A percentile compares a stretch with the other conserved stretches of the same genome.
These are phyloP conservation scores for Backusella circina DNA, from an alignment of 192 early-diverging fungal genomes.

Conservation along the genomic window DNA sequence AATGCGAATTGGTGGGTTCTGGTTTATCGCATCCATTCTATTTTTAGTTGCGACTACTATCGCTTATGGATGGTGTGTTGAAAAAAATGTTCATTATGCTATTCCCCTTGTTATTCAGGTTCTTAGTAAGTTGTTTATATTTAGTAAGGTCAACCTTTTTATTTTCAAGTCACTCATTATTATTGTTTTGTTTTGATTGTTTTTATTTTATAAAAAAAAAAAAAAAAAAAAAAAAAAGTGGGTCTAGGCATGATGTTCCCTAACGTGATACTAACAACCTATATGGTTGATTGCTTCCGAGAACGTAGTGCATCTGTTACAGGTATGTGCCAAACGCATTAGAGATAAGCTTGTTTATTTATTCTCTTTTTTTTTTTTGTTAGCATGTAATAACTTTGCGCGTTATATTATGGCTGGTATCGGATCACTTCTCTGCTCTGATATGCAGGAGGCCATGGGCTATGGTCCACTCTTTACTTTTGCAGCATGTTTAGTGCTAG, in stretches of 20 bases:
- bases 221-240: conserved; percentile 20
- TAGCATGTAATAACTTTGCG: conserved; percentile 33
- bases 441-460: conserved; percentile 17
- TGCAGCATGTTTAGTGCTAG: not conserved
- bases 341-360: conserved; percentile 8
- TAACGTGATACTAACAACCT: conserved; percentile 26
- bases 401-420: conserved; percentile 31
- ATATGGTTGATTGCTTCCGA: conserved; percentile 36
- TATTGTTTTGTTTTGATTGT: not conserved
- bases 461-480: conserved; percentile 33
- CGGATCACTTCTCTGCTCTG: conserved; percentile 31
- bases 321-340: conserved; percentile 1
- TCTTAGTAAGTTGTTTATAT: conserved; percentile 17
- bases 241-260: conserved; percentile 26
- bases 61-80: conserved; percentile 33
- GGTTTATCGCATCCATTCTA: conserved; percentile 11
- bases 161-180: not conserved
- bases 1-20: conserved; percentile 20
- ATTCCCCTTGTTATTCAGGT: conserved; percentile 25
- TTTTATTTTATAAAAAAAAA: too few species aligned
- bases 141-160: not conserved
- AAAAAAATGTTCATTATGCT: conserved; percentile 31
- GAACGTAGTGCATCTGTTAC: conserved; percentile 29
- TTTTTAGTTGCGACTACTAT: conserved; percentile 3
- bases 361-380: not conserved